Evolutionary conservation across 441 rosid species (phyloP).

Genomic region (Rhodomyrtus psidioides): DNA sequence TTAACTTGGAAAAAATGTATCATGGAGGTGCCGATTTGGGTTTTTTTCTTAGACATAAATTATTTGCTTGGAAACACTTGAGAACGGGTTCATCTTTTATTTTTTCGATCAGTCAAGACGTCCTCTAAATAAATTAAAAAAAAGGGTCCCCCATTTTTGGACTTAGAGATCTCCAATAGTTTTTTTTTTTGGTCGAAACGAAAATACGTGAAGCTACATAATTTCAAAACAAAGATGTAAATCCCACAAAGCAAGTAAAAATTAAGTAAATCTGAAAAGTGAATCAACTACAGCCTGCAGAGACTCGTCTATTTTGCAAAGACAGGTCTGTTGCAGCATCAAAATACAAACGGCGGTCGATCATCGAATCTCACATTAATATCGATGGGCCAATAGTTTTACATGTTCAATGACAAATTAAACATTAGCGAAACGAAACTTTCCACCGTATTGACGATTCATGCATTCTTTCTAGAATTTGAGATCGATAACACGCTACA

Average conservation of each 20-base stretch:
- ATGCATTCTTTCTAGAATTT: not conserved
- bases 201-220: too few relatives aligned
- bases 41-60: rapidly evolving
- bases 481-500: not conserved
- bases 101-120: not conserved
- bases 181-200: too few relatives aligned
- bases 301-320: too few relatives aligned
- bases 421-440: not conserved
- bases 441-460: not conserved
- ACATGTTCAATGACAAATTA: not conserved
- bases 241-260: too few relatives aligned
- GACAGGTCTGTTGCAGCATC: too few relatives aligned
- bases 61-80: rapidly evolving
- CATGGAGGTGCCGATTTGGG: not conserved
- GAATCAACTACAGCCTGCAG: too few relatives aligned
- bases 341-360: too few relatives aligned
- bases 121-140: not conserved
- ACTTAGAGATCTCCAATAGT: not conserved
- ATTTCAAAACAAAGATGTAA: too few relatives aligned
- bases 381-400: not conserved
- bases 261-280: too few relatives aligned
- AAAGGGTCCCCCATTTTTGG: not conserved
- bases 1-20: not conserved
- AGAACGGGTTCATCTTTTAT: not conserved
- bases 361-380: too few relatives aligned